phyloP scores from a whole-genome alignment of 176 grass and related monocot species.

The Musa troglodytarum region DNA sequence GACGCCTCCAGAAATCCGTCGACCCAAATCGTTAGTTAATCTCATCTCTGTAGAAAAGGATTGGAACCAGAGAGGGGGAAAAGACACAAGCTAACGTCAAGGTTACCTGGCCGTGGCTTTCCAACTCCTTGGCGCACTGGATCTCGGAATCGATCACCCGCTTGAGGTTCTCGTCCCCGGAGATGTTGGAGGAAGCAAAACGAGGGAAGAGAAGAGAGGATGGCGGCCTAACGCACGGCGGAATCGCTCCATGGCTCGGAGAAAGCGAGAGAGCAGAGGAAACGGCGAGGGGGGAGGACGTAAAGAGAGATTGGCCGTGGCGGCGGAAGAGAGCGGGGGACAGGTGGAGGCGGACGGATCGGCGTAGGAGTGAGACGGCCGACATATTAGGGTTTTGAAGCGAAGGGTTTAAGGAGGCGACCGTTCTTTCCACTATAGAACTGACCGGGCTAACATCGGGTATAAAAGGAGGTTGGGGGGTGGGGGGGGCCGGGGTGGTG shows the following conservation, averaged over 20 bases:
- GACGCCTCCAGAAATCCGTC: too few relatives aligned
- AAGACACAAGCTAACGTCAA: not conserved
- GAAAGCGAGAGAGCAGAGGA: constrained; percentile 3
- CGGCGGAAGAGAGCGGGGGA: constrained; percentile 1
- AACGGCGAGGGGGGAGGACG: not conserved
- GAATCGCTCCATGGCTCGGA: constrained; percentile 6
- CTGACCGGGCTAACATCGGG: constrained; percentile 3
- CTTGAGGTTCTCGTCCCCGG: constrained; percentile 44
- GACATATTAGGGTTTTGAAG: constrained; percentile 24
- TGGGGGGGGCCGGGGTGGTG: too few relatives aligned
- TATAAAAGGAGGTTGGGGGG: not conserved
- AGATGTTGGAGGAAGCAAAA: constrained; percentile 36
- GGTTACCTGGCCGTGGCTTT: constrained; percentile 17
- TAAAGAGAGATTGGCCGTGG: constrained; percentile 6
- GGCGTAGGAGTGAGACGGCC: constrained; percentile 40
- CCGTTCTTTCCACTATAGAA: not conserved
- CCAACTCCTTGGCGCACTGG: constrained; percentile 34
- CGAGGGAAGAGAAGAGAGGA: constrained; percentile 17
- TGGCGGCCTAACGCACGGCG: not conserved
- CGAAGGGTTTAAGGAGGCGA: too few relatives aligned
- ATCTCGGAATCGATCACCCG: constrained; percentile 69
- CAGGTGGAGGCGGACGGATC: constrained; percentile 8
- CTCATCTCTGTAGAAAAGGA: not conserved
- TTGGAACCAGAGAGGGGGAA: not conserved
- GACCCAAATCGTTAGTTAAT: too few relatives aligned